Evolutionary conservation across 768 basidiomycete species (phyloP), one percentile per base, ranked within the genome.

Genomic region (Kwoniella sp.): DNA sequence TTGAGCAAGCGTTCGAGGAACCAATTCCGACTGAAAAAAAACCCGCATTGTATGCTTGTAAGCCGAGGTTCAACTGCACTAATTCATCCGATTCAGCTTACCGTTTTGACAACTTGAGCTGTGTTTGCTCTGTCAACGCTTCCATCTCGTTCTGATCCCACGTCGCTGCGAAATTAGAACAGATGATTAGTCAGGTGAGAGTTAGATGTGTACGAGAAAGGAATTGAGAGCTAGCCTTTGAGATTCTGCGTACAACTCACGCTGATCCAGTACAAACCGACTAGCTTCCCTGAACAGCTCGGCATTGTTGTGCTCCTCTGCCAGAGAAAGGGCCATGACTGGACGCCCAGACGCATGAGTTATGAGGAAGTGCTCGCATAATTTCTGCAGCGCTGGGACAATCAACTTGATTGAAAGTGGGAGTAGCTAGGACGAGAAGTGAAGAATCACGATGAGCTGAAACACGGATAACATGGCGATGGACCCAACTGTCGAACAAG

Each of bases 1-100:
- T 96, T 96, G 67, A 96, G 83, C 17, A 97, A 89, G 21, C 94
- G 87, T 77, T 97, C 94, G 21, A 96, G 85, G 81, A 96, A 96
- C 93, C 93, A 96, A 58, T 88, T 94, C 61, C 94, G 86, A 36
- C 92, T 91, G 68, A 7, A 10, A 4, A 25, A 55, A 25, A n/a
- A 21, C 24, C 21, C 22, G n/a, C n/a, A n/a, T n/a, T n/a, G n/a
- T n/a, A n/a, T n/a, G n/a, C n/a, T n/a, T n/a, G 52, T 55, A 53
- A 58, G 54, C 51, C 17, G 47, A 36, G 8, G 13, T 13, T 33
- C 33, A 22, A 26, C 21, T 22, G 51, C 27, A 53, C 10, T 12
- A 29, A 1, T 17, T 6, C 22, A 8, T 26, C 13, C 17, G 17
- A 19, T 8, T 1, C 19, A 37, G 21, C 70, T 21, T 17, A 77